Evolutionary conservation across 768 basidiomycete genomes (phyloP), one percentile per base, ranked within the genome.

Genomic region (Termitomyces sp.): DNA sequence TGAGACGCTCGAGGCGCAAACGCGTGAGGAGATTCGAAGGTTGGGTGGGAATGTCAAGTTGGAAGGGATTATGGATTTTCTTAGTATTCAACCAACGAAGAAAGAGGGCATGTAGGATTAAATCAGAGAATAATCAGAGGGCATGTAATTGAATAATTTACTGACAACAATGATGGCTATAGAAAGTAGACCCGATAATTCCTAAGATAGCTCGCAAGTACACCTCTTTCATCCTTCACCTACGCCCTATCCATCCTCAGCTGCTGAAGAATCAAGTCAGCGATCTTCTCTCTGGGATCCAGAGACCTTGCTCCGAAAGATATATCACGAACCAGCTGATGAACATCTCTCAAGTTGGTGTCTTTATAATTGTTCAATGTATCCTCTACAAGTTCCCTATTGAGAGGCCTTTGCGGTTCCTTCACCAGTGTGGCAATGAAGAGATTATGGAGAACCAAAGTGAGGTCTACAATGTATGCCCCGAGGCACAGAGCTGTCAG

Each of bases 1-100:
- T 44, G 66, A 71, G 6, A 83, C 76, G 3, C 77, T 98, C 16
- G 89, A 92, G 65, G 69, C 66, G 12, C 91, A 94, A 71, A 86
- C 88, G 0, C 70, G 81, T 4, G 77, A 73, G 0, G 94, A 97
- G 73, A 85, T 97, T 16, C 69, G 66, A 22, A 75, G 87, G 57
- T 73, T 97, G 12, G 40, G 40, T 15, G 55, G 40, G 2, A 55
- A 44, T 55, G 3, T 1, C 6, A 55, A 44, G 28, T 44, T 55
- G 32, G n/a, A 55, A 12, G 39, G 3, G 12, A 44, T 55, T n/a
- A 15, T 55, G 28, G 7, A 44, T 44, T 18, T 18, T 44, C 55
- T 55, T 33, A 42, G 54, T 42, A 39, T 42, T 28, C 28, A 15
- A 40, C 28, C n/a, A n/a, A 33, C 33, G 40, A 32, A 13, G 18